phyloP scores from a whole-genome alignment of 2,329 filamentous ascomycete genomes.

The Venturia oleaginea region DNA sequence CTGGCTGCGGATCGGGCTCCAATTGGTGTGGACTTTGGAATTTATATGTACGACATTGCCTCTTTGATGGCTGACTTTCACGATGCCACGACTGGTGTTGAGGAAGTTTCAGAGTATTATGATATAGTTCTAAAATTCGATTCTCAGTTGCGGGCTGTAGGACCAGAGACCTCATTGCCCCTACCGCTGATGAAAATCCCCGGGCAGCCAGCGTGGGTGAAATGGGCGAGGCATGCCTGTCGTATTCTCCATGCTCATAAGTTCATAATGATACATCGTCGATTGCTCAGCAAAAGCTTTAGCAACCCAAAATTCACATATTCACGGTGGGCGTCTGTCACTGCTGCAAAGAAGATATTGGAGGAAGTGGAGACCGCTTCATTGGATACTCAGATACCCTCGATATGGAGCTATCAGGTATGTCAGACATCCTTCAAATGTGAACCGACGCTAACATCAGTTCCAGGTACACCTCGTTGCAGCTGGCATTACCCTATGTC shows the following conservation, averaged over 20 bases:
- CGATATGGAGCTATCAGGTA: background rate
- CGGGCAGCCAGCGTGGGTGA: slow-evolving; percentile 32
- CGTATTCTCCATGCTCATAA: background rate
- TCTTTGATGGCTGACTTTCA: slow-evolving; percentile 30
- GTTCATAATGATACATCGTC: slow-evolving; percentile 23
- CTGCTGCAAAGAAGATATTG: slow-evolving; percentile 32
- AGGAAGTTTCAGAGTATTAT: slow-evolving; percentile 31
- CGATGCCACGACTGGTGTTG: slow-evolving; percentile 28
- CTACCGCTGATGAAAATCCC: slow-evolving; percentile 25
- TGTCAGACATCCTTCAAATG: background rate
- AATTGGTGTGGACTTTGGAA: slow-evolving; percentile 26
- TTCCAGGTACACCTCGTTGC: background rate
- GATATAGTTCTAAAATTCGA: slow-evolving; percentile 33
- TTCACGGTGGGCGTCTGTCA: slow-evolving; percentile 33
- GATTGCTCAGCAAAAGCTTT: slow-evolving; percentile 34
- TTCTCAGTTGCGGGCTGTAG: slow-evolving; percentile 27
- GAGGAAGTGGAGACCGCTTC: slow-evolving; percentile 20
- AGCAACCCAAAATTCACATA: slow-evolving; percentile 33
- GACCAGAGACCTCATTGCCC: slow-evolving; percentile 26
- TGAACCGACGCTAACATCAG: background rate
- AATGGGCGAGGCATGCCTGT: slow-evolving; percentile 24
- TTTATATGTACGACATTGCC: slow-evolving; percentile 31
- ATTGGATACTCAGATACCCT: background rate
- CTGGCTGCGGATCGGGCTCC: slow-evolving; percentile 21
- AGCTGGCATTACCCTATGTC: background rate